Evolutionary conservation across 2,329 filamentous ascomycete genomes (phyloP), one percentile per base, ranked within the genome.

Genomic region (Calonectria leucothoes): DNA sequence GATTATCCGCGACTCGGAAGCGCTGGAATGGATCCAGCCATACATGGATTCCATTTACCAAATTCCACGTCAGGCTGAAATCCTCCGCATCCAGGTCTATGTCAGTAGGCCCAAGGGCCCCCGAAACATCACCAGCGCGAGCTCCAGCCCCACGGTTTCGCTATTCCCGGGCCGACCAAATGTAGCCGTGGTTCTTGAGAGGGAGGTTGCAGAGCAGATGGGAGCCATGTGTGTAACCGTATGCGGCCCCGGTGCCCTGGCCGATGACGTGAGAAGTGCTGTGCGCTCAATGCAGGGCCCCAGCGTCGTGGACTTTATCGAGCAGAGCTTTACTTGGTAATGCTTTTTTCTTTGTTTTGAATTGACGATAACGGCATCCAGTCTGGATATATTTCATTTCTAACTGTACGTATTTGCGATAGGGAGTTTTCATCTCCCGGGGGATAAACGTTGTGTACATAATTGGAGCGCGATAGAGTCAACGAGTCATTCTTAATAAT

Each of bases 121-220:
- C 20, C 93, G 92, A 82, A 94, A 97, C 81, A 94, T 98, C 4
- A 45, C 42, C n/a, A 45, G 42, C 66, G 89, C 92, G 78, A 95
- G 92, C 63, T 92, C 93, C 5, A 95, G 92, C 69, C 89, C 90
- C 2, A 96, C 94, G 4, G 95, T 98, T 69, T 94, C 96, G 84
- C 97, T 98, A 93, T 95, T 95, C 83, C 94, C 95, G 2, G 96
- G 97, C 3, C 92, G 96, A 76, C 96, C 96, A 11, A 95, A 98
- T 81, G 91, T 98, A 51, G 89, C 92, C 23, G 91, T 94, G 0
- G 86, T 98, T n/a, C 87, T 98, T 57, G 89, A 92, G 75, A 93
- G 94, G 85, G 96, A 98, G 86, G 93, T 96, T 23, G 90, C 93
- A 79, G 91, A 94, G 79, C 94, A 97, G 83, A 87, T 94, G 68